Base-by-base conservation (phyloP, 2,329 filamentous ascomycete species). In the Lecanosticta acicola region DNA sequence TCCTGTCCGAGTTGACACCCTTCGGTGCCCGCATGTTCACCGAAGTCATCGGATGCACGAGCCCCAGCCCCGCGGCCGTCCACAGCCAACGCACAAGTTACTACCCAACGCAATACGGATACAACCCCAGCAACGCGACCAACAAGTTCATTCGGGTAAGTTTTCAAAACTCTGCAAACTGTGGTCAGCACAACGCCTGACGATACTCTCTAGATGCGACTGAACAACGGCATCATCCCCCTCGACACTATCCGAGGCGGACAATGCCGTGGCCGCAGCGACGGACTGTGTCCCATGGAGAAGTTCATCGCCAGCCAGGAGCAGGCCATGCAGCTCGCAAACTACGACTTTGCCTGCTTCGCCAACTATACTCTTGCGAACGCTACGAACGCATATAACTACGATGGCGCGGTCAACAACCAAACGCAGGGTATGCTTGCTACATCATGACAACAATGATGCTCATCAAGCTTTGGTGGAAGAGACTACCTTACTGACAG, bases 11-110 rank as follows among this genome's bases (percentile, higher is more conserved):
- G 37, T 54, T 79, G 41, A 77, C 75, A 0, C 77, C 77, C 1
- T 80, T 79, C 50, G 76, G 74, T 17, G 76, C 70, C 3, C 70
- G 74, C 14, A 66, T 80, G 21, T 66, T 77, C 36, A 77, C 77
- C 1, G 77, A 80, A 60, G 69, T 78, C 20, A 75, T 79, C 52
- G 75, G 73, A 26, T 80, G 77, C 54, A 61, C 66, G 2, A 45
- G 50, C 0, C 39, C 66, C 1, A 46, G 70, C 38, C 73, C 77
- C 0, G 55, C 55, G 3, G 59, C 68, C 0, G 67, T 70, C 2
- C 65, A 68, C 26, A 50, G 62, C 2, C 55, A 72, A 32, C 61
- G 66, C 18, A 68, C 68, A 0, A 55, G 65, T 13, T 76, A 76
- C 59, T 66, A 64, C 33, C 65, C 68, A 0, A 58, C 52, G 0